Conservation (phyloP, 495 filamentous ascomycete genomes). For the Aspergillus coremiiformis region DNA sequence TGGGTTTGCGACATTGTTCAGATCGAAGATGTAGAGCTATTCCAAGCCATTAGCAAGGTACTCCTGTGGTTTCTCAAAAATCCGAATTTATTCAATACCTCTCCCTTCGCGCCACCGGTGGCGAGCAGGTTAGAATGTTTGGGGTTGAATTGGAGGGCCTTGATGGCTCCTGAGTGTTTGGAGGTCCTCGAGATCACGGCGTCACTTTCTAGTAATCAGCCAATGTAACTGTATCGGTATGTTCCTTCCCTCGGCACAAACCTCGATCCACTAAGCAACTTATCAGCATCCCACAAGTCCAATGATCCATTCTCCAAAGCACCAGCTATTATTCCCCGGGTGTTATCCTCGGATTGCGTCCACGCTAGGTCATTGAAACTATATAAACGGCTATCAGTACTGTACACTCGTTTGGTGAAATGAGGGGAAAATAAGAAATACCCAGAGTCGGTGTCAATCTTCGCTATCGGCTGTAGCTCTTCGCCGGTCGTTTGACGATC, state of each 20-base stretch:
- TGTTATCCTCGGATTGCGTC: constrained; percentile 69
- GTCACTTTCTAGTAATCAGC: constrained; percentile 48
- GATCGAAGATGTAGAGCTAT: constrained; percentile 81
- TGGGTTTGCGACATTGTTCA: constrained; percentile 80
- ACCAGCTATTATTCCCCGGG: constrained; percentile 84
- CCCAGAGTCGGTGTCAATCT: constrained; percentile 84
- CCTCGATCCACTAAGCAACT: constrained; percentile 60
- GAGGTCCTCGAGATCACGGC: constrained; percentile 78
- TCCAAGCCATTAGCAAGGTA: background rate
- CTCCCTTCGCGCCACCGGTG: constrained; percentile 87
- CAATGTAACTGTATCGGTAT: background rate
- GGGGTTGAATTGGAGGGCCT: constrained; percentile 97
- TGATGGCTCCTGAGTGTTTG: constrained; percentile 89
- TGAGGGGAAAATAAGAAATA: constrained; percentile 30
- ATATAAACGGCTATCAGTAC: constrained; percentile 10
- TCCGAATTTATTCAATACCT: constrained; percentile 33
- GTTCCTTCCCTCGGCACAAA: constrained; percentile 16
- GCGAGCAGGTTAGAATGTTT: constrained; percentile 84
- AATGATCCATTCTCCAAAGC: constrained; percentile 95
- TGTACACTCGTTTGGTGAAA: background rate
- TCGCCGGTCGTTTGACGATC: constrained; percentile 63
- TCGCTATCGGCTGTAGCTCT: constrained; percentile 79
- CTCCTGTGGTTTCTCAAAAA: too few species aligned
- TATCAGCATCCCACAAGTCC: constrained; percentile 90
- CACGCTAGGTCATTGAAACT: constrained; percentile 98